Percentiles rank a stretch among this genome's conserved stretches.
Conservation (phyloP, 768 basidiomycete species). For the Collybiopsis confluens region DNA sequence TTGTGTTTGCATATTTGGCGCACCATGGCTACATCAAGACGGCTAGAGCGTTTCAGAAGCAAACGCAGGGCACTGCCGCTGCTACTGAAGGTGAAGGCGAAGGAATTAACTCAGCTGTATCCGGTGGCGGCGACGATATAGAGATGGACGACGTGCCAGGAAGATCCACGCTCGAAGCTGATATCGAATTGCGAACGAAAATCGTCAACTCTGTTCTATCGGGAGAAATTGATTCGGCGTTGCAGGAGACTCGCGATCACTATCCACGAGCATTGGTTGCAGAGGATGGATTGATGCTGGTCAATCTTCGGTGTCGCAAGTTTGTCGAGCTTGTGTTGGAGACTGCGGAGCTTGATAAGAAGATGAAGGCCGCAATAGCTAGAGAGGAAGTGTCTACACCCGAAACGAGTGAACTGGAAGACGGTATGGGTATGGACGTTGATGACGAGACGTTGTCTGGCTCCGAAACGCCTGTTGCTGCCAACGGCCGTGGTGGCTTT, state of each 20-base stretch:
- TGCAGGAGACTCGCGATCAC: conserved; percentile 48
- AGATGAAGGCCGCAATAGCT: conserved; percentile 38
- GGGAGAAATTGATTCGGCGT: conserved; percentile 70
- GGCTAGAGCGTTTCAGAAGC: conserved; percentile 61
- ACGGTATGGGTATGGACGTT: conserved; percentile 61
- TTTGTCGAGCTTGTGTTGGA: conserved; percentile 80
- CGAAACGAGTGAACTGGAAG: conserved; percentile 32
- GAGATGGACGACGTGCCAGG: conserved; percentile 39
- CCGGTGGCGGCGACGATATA: conserved; percentile 35
- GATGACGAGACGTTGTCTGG: conserved; percentile 33
- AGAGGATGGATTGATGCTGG: conserved; percentile 67
- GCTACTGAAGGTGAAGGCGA: conserved; percentile 12
- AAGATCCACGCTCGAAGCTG: conserved; percentile 30
- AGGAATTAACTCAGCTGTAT: conserved; percentile 11
- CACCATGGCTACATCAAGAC: conserved; percentile 83
- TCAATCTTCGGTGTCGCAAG: conserved; percentile 80
- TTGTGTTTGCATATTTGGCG: conserved; percentile 75
- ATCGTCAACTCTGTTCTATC: conserved; percentile 65
- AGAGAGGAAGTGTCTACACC: conserved; percentile 22
- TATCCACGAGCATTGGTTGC: conserved; percentile 64
- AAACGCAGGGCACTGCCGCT: conserved; percentile 20
- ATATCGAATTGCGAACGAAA: conserved; percentile 63
- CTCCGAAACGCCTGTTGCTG: background rate
- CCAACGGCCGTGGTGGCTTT: conserved; percentile 3
- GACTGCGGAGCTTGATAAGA: conserved; percentile 66